These are phyloP conservation scores for Adansonia rubrostipa DNA, from an alignment of 441 rosid species.

Conservation along the genomic window DNA sequence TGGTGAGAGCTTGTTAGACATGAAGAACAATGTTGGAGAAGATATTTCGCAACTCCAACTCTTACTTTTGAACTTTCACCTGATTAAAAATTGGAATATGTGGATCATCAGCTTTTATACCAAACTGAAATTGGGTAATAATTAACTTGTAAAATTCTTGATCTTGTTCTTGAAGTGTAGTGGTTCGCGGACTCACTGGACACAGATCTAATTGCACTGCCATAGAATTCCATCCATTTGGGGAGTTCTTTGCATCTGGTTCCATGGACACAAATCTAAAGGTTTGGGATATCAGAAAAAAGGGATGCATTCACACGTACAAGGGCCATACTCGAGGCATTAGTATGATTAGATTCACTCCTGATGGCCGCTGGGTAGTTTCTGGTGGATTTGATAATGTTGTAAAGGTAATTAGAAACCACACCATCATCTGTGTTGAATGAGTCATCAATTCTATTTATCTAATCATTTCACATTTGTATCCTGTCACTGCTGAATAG, in stretches of 20 bases:
- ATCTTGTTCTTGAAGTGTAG: slow-evolving; percentile 87
- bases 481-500: slow-evolving; percentile 42
- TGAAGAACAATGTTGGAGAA: slow-evolving; percentile 19
- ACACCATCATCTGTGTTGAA: neutral
- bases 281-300: slow-evolving; percentile 95
- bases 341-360: slow-evolving; percentile 74
- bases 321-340: slow-evolving; percentile 85
- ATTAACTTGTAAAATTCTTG: slow-evolving; percentile 43
- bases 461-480: slow-evolving; percentile 15
- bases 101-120: neutral
- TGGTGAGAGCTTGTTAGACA: slow-evolving; percentile 19
- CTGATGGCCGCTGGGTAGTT: slow-evolving; percentile 99
- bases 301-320: slow-evolving; percentile 92
- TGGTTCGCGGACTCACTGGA: slow-evolving; percentile 91
- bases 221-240: slow-evolving; percentile 94
- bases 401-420: slow-evolving; percentile 67
- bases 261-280: slow-evolving; percentile 78
- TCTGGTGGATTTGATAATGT: slow-evolving; percentile 91
- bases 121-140: neutral
- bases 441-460: slow-evolving; percentile 17
- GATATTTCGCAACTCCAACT: slow-evolving; percentile 5
- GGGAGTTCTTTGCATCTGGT: slow-evolving; percentile 94
- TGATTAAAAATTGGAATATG: neutral
- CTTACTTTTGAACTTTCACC: slow-evolving; percentile 1
- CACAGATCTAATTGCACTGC: slow-evolving; percentile 86